A percentile compares a stretch with the other conserved stretches of the same genome.
Evolutionary conservation across 2,329 filamentous ascomycete species (phyloP).

Genomic region (Teratosphaeria viscida): DNA sequence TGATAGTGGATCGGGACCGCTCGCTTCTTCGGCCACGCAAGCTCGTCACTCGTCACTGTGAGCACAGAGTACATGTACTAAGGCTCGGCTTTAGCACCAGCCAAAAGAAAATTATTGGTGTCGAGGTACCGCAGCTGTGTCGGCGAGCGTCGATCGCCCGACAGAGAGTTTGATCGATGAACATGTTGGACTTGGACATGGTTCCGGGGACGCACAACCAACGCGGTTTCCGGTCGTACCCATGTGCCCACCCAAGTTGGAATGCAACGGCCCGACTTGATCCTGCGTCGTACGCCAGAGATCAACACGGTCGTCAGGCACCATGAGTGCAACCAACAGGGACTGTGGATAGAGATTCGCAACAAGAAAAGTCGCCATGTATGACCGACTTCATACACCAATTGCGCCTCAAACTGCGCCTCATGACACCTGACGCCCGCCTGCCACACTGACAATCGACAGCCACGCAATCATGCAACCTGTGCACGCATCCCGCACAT

Average conservation of each 20-base stretch:
- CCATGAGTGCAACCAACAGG: background rate
- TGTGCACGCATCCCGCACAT: background rate
- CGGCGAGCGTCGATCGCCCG: no score
- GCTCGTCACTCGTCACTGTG: background rate
- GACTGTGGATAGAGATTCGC: background rate
- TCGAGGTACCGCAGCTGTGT: background rate
- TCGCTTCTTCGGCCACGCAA: background rate
- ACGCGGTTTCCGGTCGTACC: background rate
- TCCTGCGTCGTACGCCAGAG: background rate
- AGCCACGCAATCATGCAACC: background rate
- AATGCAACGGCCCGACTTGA: background rate
- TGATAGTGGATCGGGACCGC: background rate
- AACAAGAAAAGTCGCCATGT: background rate
- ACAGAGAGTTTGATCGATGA: background rate
- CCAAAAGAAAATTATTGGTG: background rate
- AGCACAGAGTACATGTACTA: background rate
- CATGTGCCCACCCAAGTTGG: background rate
- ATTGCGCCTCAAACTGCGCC: background rate
- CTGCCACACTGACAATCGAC: background rate
- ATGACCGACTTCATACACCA: background rate
- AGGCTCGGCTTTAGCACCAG: background rate
- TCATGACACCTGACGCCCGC: background rate
- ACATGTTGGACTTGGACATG: background rate
- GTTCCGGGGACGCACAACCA: background rate
- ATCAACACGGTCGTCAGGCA: background rate